Percentiles rank a stretch among this genome's conserved stretches.
Conservation (phyloP, 2,329 filamentous ascomycete species). For the Exutisphaerella laricina region DNA sequence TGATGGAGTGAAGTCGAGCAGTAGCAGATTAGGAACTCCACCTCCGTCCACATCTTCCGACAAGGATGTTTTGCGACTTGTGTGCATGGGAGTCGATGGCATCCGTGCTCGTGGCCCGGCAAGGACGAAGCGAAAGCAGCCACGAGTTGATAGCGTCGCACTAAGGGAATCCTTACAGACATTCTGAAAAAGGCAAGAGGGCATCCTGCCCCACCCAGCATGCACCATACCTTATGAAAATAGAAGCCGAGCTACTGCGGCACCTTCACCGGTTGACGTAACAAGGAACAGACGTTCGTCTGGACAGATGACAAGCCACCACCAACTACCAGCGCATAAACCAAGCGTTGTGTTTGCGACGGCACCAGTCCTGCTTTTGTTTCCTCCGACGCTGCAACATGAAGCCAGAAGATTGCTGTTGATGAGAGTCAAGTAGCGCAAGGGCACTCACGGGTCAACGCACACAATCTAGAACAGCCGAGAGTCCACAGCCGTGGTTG, state of each 20-base stretch:
- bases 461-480: neutral
- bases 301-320: neutral
- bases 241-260: conserved; percentile 9
- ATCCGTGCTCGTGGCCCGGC: too few relatives aligned
- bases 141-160: conserved; percentile 4
- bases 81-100: too few relatives aligned
- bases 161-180: conserved; percentile 5
- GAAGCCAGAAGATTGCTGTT: neutral
- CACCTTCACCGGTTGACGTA: conserved; percentile 7
- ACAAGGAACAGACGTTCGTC: neutral
- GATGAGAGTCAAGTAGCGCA: neutral
- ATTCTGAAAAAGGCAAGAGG: too few relatives aligned
- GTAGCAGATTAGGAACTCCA: too few relatives aligned
- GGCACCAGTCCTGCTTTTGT: conserved; percentile 2
- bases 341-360: neutral
- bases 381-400: neutral
- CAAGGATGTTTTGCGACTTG: too few relatives aligned
- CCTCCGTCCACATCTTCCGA: too few relatives aligned
- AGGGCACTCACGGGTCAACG: too few relatives aligned
- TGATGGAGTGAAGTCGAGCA: too few relatives aligned
- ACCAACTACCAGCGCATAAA: conserved; percentile 1
- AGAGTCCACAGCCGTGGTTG: neutral
- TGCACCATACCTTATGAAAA: neutral
- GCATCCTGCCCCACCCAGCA: neutral
- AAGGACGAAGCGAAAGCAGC: conserved; percentile 4